Conservation (phyloP, 164 flowering plant species). For the Brasenia schreberi region DNA sequence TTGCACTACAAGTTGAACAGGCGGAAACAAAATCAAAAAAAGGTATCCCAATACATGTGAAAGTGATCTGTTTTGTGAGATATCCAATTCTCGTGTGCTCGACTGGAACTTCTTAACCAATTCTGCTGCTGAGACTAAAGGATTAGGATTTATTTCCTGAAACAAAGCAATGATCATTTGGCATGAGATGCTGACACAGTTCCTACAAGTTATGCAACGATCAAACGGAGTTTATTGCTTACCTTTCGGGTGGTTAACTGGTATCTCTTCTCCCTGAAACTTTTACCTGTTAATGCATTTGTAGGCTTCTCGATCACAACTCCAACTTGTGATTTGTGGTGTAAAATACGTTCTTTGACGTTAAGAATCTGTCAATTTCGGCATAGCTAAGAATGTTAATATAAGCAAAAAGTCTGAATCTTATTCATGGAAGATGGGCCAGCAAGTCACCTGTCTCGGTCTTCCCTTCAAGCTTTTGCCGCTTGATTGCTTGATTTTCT, state of each 20-base stretch:
- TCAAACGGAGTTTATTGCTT: too few species aligned
- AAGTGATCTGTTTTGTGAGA: conserved; percentile 21
- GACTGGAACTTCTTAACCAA: conserved; percentile 76
- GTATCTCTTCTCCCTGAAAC: background rate
- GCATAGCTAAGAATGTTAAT: background rate
- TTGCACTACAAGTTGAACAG: background rate
- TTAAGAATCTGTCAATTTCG: conserved; percentile 50
- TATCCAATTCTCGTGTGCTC: conserved; percentile 45
- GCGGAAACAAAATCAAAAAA: background rate
- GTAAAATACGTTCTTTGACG: conserved; percentile 43
- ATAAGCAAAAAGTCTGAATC: background rate
- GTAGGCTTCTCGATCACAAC: background rate
- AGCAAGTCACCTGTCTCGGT: conserved; percentile 54
- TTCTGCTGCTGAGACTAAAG: conserved; percentile 82
- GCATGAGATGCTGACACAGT: background rate
- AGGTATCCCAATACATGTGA: conserved; percentile 26
- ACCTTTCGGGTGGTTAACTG: background rate
- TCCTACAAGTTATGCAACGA: too few species aligned
- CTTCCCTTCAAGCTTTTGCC: conserved; percentile 82
- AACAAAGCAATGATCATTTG: background rate
- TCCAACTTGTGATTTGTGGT: conserved; percentile 54
- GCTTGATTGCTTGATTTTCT: conserved; percentile 89
- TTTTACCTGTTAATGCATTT: background rate
- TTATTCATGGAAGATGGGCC: background rate
- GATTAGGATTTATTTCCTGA: conserved; percentile 5